A percentile compares a stretch with the other conserved stretches of the same genome.
Evolutionary conservation across 1,139 yeast species (phyloP).

Genomic region (Yamadazyma siamensis): DNA sequence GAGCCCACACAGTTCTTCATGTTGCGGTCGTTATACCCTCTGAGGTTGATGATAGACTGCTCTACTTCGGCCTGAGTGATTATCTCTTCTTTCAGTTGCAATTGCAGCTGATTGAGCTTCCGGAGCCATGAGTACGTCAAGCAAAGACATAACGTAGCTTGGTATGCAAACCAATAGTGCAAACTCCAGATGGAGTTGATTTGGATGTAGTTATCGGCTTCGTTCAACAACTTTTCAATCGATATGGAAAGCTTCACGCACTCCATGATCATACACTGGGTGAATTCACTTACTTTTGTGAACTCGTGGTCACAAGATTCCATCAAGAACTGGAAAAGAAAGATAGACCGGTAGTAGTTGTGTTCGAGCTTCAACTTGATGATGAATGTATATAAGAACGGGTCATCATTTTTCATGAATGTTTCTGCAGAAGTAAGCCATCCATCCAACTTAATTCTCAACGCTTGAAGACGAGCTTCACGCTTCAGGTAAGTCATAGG

Average conservation of each 20-base stretch:
- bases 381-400: conserved; percentile 1
- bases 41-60: conserved; percentile 3
- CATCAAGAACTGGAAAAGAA: conserved; percentile 4
- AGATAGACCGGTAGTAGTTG: conserved; percentile 1
- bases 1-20: conserved; percentile 4
- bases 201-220: conserved; percentile 2
- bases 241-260: conserved; percentile 3
- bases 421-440: conserved; percentile 3
- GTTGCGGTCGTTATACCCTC: conserved; percentile 4
- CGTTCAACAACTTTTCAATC: conserved; percentile 1
- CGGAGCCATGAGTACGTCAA: conserved; percentile 5
- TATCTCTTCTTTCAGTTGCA: background rate
- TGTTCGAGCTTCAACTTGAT: conserved; percentile 5
- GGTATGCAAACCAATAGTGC: conserved; percentile 6
- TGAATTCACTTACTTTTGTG: conserved; percentile 2
- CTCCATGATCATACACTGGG: conserved; percentile 5
- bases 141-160: conserved; percentile 7
- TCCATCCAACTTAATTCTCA: conserved; percentile 3
- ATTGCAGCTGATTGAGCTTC: no score
- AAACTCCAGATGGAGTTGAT: conserved; percentile 9
- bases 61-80: conserved; percentile 1
- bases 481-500: conserved; percentile 1
- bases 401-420: conserved; percentile 2
- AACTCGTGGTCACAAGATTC: conserved; percentile 1
- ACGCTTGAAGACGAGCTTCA: conserved; percentile 2